These are phyloP conservation scores for Eutrema yunnanense DNA, from an alignment of 345 rosid genomes.

Conservation along the genomic window DNA sequence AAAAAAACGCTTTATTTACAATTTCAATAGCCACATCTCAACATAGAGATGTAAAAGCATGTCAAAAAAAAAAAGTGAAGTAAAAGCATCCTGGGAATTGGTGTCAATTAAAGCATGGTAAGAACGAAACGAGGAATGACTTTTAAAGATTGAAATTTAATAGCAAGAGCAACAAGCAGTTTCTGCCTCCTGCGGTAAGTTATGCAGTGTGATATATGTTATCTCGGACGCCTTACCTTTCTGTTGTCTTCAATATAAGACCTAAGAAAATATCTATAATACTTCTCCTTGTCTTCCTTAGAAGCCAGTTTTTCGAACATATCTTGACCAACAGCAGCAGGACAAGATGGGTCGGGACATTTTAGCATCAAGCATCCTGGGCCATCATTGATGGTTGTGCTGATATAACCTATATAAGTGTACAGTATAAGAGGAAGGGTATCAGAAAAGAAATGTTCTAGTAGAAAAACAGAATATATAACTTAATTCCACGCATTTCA, in stretches of 20 bases:
- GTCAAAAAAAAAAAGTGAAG: not conserved
- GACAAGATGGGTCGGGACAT: conserved; percentile 28
- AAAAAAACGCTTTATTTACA: not conserved
- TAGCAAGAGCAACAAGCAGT: not conserved
- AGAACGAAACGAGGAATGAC: not conserved
- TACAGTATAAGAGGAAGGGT: not conserved
- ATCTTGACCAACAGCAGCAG: conserved; percentile 31
- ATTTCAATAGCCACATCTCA: not conserved
- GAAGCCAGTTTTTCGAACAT: conserved; percentile 22
- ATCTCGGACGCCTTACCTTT: conserved; percentile 42
- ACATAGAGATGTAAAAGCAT: not conserved
- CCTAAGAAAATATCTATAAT: conserved; percentile 26
- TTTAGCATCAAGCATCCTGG: conserved; percentile 29
- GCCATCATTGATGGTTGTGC: conserved; percentile 30
- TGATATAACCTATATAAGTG: conserved; percentile 23
- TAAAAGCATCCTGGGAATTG: not conserved
- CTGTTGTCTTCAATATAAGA: conserved; percentile 86
- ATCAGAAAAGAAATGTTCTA: not conserved
- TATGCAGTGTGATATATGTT: conserved; percentile 2
- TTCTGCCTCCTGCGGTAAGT: not conserved
- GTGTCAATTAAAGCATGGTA: not conserved
- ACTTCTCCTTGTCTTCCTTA: conserved; percentile 27
- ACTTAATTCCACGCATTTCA: not conserved
- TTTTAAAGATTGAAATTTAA: not conserved
- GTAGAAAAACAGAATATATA: not conserved